phyloP scores from a whole-genome alignment of 306 rosid genomes.

The Cicer bijugum region DNA sequence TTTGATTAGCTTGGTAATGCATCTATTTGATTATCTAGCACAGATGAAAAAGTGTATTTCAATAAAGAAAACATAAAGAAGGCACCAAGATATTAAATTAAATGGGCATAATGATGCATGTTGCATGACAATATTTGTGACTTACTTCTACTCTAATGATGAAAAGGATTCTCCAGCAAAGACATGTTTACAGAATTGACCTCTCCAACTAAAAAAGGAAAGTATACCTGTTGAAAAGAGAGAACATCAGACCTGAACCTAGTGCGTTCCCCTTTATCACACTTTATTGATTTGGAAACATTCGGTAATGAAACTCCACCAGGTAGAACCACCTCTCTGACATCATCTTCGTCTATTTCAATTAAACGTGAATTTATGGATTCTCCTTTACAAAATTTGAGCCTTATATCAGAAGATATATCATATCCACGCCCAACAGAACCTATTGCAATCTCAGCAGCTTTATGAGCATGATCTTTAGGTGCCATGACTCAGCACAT shows the following conservation, averaged over 20 bases:
- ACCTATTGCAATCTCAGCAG: constrained; percentile 85
- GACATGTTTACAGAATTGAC: constrained; percentile 41
- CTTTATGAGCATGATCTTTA: constrained; percentile 62
- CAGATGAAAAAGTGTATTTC: constrained; percentile 22
- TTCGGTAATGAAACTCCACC: constrained; percentile 77
- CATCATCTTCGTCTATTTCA: constrained; percentile 70
- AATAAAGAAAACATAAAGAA: constrained; percentile 27
- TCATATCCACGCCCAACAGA: constrained; percentile 93
- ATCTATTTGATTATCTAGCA: constrained; percentile 27
- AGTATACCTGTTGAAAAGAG: constrained; percentile 88
- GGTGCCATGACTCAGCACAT: constrained; percentile 83
- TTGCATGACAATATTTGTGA: constrained; percentile 33
- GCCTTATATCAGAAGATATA: constrained; percentile 74
- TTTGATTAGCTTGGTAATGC: constrained; percentile 11
- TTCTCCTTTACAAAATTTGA: constrained; percentile 86
- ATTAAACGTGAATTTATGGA: constrained; percentile 63
- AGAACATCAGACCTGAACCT: constrained; percentile 96
- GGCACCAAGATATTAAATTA: constrained; percentile 12
- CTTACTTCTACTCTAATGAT: not conserved
- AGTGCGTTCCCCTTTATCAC: constrained; percentile 95
- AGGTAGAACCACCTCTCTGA: constrained; percentile 73
- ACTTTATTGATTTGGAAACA: constrained; percentile 84
- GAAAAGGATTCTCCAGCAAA: constrained; percentile 20
- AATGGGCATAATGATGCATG: constrained; percentile 16
- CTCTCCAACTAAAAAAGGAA: constrained; percentile 51